Base-by-base conservation (phyloP, 1,284 basidiomycete species). In the Flammula alnicola region DNA sequence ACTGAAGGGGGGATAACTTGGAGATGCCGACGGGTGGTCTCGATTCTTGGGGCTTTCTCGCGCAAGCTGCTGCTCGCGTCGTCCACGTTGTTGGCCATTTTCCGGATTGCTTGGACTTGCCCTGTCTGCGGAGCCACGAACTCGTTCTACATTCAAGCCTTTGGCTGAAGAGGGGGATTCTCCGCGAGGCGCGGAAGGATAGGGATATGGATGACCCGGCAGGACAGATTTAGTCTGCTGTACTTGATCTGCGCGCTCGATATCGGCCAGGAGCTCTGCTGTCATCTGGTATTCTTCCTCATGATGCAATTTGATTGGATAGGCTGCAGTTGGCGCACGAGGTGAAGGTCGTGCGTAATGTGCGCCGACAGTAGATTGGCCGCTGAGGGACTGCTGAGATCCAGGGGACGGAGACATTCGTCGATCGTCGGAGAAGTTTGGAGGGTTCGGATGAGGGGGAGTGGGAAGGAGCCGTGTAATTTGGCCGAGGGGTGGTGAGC, bases 211-310 rank as follows among this genome's bases (percentile, higher is more conserved):
- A 38, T 58, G 51, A 44, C 48, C 47, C 63, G 69, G 56, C 63
- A 66, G 67, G 25, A 43, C 31, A 2, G 59, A 63, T 46, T 78
- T 71, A 53, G 73, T 57, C 53, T 75, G 73, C 39, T 76, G 73
- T n/a, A n/a, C n/a, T 39, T 71, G 58, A 59, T 77, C 75, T 9
- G 81, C 81, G 27, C 79, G 76, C 61, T 87, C 85, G 55, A 88
- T 84, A 54, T 87, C 83, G 20, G 81, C 83, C 65, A 86, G 72
- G 22, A 88, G 72, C 56, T 88, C 82, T 29, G 81, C 79, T 0
- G 85, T 85, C 74, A 87, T 78, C 48, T 84, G 86, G 37, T 75
- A 74, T 42, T 84, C 81, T 17, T 80, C 80, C 56, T 77, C 60
- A 17, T 72, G 67, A 45, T 79, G 72, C 62, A 76, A 74, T 59